A percentile compares a stretch with the other conserved stretches of the same genome.
Conservation (phyloP, 257 asterid species). For the Ilex aquifolium region DNA sequence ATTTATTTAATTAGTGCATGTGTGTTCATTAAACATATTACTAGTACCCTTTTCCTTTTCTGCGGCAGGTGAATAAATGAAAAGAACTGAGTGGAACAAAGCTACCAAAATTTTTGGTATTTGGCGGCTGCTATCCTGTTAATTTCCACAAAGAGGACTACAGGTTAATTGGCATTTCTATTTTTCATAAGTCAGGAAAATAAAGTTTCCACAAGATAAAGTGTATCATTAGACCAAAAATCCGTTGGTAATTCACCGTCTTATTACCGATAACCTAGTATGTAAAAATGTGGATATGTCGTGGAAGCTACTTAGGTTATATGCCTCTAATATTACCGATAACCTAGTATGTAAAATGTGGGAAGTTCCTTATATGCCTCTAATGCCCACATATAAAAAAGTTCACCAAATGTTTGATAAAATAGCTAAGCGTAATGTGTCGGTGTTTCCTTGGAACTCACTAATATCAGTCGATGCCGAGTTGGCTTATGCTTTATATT, state of each 20-base stretch:
- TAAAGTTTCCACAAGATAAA: too few species aligned
- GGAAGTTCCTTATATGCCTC: slow-evolving; percentile 1
- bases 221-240: slow-evolving; percentile 40
- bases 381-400: not conserved
- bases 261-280: slow-evolving; percentile 61
- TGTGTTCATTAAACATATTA: too few species aligned
- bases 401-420: slow-evolving; percentile 48
- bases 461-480: slow-evolving; percentile 68
- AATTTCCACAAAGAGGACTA: too few species aligned
- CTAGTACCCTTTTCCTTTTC: too few species aligned
- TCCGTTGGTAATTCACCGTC: slow-evolving; percentile 81
- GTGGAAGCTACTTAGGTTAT: slow-evolving; percentile 42
- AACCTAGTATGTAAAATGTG: slow-evolving; percentile 45
- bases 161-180: too few species aligned
- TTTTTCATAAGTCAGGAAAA: too few species aligned
- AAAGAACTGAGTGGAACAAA: too few species aligned
- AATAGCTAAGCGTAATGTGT: slow-evolving; percentile 55
- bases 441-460: slow-evolving; percentile 65
- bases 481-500: slow-evolving; percentile 40
- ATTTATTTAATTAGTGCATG: too few species aligned
- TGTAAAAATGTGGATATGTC: slow-evolving; percentile 42
- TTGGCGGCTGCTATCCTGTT: too few species aligned
- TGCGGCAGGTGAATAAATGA: too few species aligned
- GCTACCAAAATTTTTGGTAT: too few species aligned
- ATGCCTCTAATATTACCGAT: slow-evolving; percentile 58